phyloP scores from a whole-genome alignment of 352 stramenopile species.

The Phytophthora sp. region DNA sequence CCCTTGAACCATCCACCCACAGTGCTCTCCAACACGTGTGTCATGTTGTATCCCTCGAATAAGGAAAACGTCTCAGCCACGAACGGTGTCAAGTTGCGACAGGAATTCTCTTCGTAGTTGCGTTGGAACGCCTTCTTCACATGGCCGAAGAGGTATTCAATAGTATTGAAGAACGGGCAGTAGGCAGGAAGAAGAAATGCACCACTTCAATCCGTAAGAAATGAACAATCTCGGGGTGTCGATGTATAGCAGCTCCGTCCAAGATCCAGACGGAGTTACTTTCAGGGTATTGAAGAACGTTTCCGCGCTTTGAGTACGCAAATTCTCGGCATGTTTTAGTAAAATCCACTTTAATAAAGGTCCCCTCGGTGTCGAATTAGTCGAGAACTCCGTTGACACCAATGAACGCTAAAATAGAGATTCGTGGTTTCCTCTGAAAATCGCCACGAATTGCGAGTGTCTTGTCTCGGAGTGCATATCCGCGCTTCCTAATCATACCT shows the following conservation, averaged over 20 bases:
- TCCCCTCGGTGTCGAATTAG: slow-evolving; percentile 20
- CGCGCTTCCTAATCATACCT: no score
- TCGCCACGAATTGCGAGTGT: no score
- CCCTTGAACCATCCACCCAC: not conserved
- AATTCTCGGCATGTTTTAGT: slow-evolving; percentile 18
- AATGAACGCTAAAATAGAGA: no score
- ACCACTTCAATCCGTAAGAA: slow-evolving; percentile 1
- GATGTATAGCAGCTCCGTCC: slow-evolving; percentile 32
- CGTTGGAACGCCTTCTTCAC: not conserved
- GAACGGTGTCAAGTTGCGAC: not conserved
- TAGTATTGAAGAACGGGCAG: not conserved
- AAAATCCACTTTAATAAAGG: slow-evolving; percentile 34
- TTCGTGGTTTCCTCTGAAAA: no score
- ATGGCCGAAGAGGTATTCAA: not conserved
- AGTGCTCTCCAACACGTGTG: no score
- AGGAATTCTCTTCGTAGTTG: not conserved
- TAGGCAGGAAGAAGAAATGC: not conserved
- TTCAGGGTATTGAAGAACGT: slow-evolving; percentile 20
- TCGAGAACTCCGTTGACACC: no score
- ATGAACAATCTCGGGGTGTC: slow-evolving; percentile 34
- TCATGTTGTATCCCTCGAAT: not conserved
- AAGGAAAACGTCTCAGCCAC: not conserved
- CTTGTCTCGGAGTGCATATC: no score
- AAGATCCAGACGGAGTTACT: slow-evolving; percentile 35
- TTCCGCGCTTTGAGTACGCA: not conserved